Evolutionary conservation across 2,329 filamentous ascomycete species (phyloP), one percentile per base, ranked within the genome.

Genomic region (Colletotrichum zoysiae): DNA sequence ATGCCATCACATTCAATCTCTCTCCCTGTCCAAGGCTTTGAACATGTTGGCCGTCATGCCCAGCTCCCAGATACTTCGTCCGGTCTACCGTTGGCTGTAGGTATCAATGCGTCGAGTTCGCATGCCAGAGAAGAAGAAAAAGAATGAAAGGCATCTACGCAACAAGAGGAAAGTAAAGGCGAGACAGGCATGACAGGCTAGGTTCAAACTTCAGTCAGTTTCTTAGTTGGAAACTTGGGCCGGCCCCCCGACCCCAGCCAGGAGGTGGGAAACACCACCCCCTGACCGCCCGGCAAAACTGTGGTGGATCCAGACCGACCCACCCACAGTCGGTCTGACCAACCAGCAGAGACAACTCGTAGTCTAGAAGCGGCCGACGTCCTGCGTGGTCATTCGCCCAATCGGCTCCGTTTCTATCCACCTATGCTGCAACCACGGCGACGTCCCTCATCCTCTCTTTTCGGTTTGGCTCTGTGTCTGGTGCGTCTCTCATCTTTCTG

Each of bases 181-280:
- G 65, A 71, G 59, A 71, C 53, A 58, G 53, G 30, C 16, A 59
- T 69, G 59, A 60, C 65, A 64, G 46, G 46, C 20, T 55, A 65
- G 38, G 55, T 56, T 48, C 65, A 68, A 51, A 71, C 69, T 68
- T 63, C 53, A 57, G 65, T 46, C 65, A 16, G 46, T 59, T 58
- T 50, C 50, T 46, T 44, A 68, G 26, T 68, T 46, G 69, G 69
- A 71, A 71, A 59, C 26, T 68, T 68, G 69, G 58, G 53, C 53
- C 65, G 58, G 44, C 35, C 65, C 60, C 60, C 61, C 61, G 12
- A 55, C 23, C 44, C 26, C 61, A 64, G 55, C 12, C 35, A 44
- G 11, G n/a, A 23, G 42, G 33, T 38, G 23, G 33, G 59, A 33
- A 50, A 35, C 33, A 5, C 44, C 33, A 50, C 14, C 56, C 38